Evolutionary conservation across 495 filamentous ascomycete genomes (phyloP), one percentile per base, ranked within the genome.

Genomic region (Durotheca rogersii): DNA sequence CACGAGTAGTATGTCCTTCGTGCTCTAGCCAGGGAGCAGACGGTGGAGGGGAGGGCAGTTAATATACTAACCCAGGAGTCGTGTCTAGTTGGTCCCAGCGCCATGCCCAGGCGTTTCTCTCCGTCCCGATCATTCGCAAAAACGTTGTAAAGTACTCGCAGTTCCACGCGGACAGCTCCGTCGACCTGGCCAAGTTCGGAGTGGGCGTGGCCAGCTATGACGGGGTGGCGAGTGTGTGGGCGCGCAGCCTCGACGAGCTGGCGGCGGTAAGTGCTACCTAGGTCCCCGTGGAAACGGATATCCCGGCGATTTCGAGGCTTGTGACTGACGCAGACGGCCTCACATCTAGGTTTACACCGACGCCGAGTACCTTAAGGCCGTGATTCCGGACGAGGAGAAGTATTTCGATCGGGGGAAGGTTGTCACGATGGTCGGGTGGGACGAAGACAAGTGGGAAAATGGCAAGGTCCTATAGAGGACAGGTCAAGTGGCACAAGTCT

Each of bases 81-180:
- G n/a, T n/a, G 36, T 7, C 20, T 34, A 55, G 51, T 19, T 55
- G 51, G 51, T 41, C 36, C 3, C 30, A 48, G 36, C 10, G 25
- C 4, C 51, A 55, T 29, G 19, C 31, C 14, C 35, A 43, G 34
- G 35, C 29, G 10, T 51, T 47, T 33, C 39, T 47, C 4, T 55
- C 56, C 1, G 27, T 51, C 15, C 49, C 49, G 1, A 60, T 55
- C 17, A 21, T 42, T 3, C 19, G 37, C 20, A 21, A 33, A 18
- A 60, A 60, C 7, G 4, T 60, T 16, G 37, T 60, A n/a, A 55
- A 51, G 23, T 60, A 60, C 38, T 39, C 51, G 3, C 56, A 60
- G 18, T 55, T 51, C 21, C 51, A 60, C 27, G 14, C 41, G n/a
- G 25, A 60, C 23, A 37, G 20, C 19, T 44, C 42, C 5, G 33